Percentiles rank a stretch among this genome's conserved stretches.
These are phyloP conservation scores for Starmerella floricola DNA, from an alignment of 805 yeast species.

Conservation along the genomic window DNA sequence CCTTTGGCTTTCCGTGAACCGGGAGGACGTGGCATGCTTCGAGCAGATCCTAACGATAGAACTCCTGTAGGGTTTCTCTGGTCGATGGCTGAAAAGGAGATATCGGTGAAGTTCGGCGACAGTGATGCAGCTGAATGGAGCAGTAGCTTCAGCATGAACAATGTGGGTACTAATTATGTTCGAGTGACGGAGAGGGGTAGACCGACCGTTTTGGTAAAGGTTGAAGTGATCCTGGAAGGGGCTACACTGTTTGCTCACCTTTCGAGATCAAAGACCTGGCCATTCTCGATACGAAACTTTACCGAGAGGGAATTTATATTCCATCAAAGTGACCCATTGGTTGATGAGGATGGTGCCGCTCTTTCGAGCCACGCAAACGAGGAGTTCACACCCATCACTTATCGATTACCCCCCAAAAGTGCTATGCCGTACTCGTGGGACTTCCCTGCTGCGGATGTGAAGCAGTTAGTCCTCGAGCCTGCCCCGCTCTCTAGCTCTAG, in stretches of 20 bases:
- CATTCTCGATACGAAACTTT: constrained; percentile 80
- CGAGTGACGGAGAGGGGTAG: constrained; percentile 52
- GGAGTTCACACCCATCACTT: constrained; percentile 65
- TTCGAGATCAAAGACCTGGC: constrained; percentile 76
- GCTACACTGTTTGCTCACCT: constrained; percentile 72
- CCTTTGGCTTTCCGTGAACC: constrained; percentile 33
- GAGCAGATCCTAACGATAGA: constrained; percentile 36
- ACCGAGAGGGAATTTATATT: constrained; percentile 76
- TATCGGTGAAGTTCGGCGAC: constrained; percentile 29
- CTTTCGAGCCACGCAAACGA: constrained; percentile 25
- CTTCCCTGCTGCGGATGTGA: constrained; percentile 77
- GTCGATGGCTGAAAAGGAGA: constrained; percentile 18
- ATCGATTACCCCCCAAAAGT: constrained; percentile 73
- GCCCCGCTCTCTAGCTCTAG: constrained; percentile 30
- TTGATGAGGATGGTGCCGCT: constrained; percentile 53
- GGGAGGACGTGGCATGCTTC: constrained; percentile 17
- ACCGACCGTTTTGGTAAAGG: constrained; percentile 50
- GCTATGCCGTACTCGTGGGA: constrained; percentile 99
- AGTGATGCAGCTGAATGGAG: constrained; percentile 62
- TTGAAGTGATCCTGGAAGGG: constrained; percentile 64
- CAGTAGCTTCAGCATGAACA: constrained; percentile 72
- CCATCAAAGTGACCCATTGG: constrained; percentile 70
- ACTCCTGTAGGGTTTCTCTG: constrained; percentile 50
- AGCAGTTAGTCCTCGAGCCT: constrained; percentile 63
- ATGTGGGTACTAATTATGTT: constrained; percentile 69